Evolutionary conservation across 1,284 basidiomycete species (phyloP), one percentile per base, ranked within the genome.

Genomic region (Leccinum solheimii): DNA sequence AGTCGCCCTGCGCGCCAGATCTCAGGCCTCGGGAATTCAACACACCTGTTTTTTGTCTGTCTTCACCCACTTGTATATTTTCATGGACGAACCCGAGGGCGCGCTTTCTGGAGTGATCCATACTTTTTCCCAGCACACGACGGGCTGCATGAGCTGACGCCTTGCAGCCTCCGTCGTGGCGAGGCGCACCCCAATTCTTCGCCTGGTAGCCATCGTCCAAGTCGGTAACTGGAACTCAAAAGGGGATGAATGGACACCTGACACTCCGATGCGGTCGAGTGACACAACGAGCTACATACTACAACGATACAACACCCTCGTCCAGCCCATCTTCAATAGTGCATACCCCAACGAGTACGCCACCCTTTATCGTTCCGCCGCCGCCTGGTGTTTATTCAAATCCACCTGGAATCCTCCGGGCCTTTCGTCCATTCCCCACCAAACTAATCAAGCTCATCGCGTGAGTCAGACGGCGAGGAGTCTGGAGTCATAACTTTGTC

Each of bases 81-180:
- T 87, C 51, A 92, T 73, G 11, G 77, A 81, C n/a, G 88, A 82
- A 38, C 82, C 82, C 27, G 82, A 71, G 26, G 82, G 68, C 30
- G 80, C 76, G 59, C 78, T 79, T 61, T 86, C 85, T 43, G 86
- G 83, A 21, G 79, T 70, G 5, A 82, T 77, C 87, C 87, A 89
- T 27, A 80, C 77, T 75, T 87, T 89, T 74, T 91, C 90, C 90
- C 89, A 92, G 64, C 85, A 88, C 45, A 81, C 82, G 32, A 91
- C 90, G 6, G 90, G 90, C 68, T 89, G 86, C 88, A 92, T 92
- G 21, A 92, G 79, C 74, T 91, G 88, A 62, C 90, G 80, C 32
- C 90, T 82, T 43, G 89, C 89, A 56, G 88, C 88, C 74, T 92
- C 90, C 3, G 89, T 88, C 43, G 86, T 87, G 38, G 88, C 86